Evolutionary conservation across 2,329 filamentous ascomycete genomes (phyloP).

Genomic region (Aschersonia sp.): DNA sequence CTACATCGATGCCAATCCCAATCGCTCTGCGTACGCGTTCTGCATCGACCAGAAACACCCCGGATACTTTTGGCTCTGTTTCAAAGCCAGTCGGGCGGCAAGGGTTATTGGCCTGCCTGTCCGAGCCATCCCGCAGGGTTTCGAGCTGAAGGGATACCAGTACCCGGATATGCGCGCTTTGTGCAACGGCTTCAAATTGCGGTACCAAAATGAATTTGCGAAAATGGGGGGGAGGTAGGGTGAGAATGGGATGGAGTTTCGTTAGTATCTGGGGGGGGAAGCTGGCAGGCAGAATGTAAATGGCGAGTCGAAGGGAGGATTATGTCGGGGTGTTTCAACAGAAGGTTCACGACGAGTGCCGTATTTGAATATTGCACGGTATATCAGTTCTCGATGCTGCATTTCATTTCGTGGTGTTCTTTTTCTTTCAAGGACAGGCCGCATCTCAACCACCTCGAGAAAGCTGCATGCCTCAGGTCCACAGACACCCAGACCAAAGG

Average conservation of each 20-base stretch:
- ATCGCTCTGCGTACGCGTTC: conserved; percentile 86
- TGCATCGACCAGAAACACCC: conserved; percentile 86
- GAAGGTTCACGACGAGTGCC: too few species aligned
- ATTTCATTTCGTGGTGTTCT: too few species aligned
- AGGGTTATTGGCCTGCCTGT: conserved; percentile 68
- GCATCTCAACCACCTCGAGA: too few species aligned
- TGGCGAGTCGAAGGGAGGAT: too few species aligned
- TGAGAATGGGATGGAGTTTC: not conserved
- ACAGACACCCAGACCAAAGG: too few species aligned
- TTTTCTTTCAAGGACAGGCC: too few species aligned
- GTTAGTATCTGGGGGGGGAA: not conserved
- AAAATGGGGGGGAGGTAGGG: conserved; percentile 35
- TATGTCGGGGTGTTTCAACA: too few species aligned
- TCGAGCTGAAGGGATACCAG: conserved; percentile 73
- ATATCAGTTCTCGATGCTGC: too few species aligned
- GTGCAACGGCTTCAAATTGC: conserved; percentile 92
- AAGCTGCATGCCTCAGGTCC: too few species aligned
- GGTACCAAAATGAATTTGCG: conserved; percentile 52
- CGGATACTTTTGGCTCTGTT: conserved; percentile 91
- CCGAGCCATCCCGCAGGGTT: conserved; percentile 84
- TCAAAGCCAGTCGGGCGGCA: conserved; percentile 74
- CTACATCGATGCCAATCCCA: conserved; percentile 92
- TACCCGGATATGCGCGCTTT: conserved; percentile 93
- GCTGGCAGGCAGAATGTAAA: too few species aligned
- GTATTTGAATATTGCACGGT: too few species aligned